These are phyloP conservation scores for Pythium monospermum DNA, from an alignment of 352 stramenopile genomes.

Conservation along the genomic window DNA sequence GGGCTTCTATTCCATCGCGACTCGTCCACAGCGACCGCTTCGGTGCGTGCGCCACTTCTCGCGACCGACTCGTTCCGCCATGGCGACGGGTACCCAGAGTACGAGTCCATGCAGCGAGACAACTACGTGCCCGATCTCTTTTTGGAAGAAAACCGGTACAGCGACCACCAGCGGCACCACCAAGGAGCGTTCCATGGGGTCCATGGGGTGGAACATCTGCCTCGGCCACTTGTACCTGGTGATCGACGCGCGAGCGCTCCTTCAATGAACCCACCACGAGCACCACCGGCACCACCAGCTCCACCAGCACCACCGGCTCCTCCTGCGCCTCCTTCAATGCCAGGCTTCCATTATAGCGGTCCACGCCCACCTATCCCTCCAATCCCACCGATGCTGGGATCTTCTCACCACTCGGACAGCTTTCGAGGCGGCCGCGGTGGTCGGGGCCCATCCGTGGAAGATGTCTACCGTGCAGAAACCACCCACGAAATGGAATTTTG, in stretches of 20 bases:
- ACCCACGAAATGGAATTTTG: constrained; percentile 12
- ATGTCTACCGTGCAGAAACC: constrained; percentile 4
- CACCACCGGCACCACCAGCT: constrained; percentile 1
- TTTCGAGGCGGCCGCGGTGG: neutral
- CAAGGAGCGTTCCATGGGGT: too few relatives aligned
- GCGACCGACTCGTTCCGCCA: constrained; percentile 5
- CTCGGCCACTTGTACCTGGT: too few relatives aligned
- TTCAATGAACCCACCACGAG: too few relatives aligned
- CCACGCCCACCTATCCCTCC: neutral
- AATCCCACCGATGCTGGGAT: constrained; percentile 10
- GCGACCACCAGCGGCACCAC: neutral
- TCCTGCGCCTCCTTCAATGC: neutral
- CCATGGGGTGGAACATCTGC: too few relatives aligned
- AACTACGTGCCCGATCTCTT: neutral
- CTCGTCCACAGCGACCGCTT: neutral
- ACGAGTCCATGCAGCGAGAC: constrained; percentile 6
- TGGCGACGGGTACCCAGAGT: neutral
- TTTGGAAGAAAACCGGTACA: neutral
- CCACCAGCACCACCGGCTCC: constrained; percentile 3
- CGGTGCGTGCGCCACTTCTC: constrained; percentile 12
- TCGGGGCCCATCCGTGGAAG: neutral
- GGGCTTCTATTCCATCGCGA: constrained; percentile 37
- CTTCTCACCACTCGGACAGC: too few relatives aligned
- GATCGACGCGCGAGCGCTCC: too few relatives aligned
- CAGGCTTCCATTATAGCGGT: too few relatives aligned